Percentiles rank a stretch among this genome's conserved stretches.
Conservation (phyloP, 2,329 filamentous ascomycete genomes). For the Ustilaginoidea virens region DNA sequence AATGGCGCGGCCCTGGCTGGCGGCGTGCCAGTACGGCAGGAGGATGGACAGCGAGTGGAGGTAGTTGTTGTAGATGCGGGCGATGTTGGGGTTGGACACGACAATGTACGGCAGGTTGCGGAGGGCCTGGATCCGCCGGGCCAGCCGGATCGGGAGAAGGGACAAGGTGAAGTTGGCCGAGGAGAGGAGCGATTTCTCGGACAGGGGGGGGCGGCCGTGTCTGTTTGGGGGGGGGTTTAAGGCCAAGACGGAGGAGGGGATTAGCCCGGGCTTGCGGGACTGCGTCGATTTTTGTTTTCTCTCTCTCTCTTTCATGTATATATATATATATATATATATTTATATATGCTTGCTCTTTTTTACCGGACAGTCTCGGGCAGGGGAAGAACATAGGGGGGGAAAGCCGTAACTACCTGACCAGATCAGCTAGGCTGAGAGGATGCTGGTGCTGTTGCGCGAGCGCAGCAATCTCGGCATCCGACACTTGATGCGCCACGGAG, state of each 20-base stretch:
- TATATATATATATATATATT: too few species aligned
- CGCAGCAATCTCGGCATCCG: conserved; percentile 62
- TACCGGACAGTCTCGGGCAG: too few species aligned
- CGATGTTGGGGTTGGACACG: conserved; percentile 92
- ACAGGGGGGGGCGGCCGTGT: conserved; percentile 71
- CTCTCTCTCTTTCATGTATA: too few species aligned
- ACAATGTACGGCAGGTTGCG: conserved; percentile 94
- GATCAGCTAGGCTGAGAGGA: conserved; percentile 68
- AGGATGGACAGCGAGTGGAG: conserved; percentile 83
- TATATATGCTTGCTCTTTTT: too few species aligned
- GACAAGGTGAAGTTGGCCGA: conserved; percentile 94
- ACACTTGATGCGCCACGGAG: conserved; percentile 19
- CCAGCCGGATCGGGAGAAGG: conserved; percentile 80
- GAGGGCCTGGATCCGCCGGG: conserved; percentile 83
- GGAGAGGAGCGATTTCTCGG: conserved; percentile 61
- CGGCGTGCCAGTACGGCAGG: conserved; percentile 58
- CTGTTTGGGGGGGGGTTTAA: conserved; percentile 20
- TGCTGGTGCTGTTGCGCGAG: conserved; percentile 68
- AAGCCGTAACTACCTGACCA: conserved; percentile 53
- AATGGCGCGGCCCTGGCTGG: conserved; percentile 18
- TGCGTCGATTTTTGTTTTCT: too few species aligned
- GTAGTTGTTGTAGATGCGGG: conserved; percentile 91
- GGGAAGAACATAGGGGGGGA: conserved; percentile 1
- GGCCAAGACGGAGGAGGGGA: too few species aligned
- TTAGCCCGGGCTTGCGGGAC: too few species aligned